phyloP scores from a whole-genome alignment of 139 green algal genomes.

The Picochlorum costavermella region DNA sequence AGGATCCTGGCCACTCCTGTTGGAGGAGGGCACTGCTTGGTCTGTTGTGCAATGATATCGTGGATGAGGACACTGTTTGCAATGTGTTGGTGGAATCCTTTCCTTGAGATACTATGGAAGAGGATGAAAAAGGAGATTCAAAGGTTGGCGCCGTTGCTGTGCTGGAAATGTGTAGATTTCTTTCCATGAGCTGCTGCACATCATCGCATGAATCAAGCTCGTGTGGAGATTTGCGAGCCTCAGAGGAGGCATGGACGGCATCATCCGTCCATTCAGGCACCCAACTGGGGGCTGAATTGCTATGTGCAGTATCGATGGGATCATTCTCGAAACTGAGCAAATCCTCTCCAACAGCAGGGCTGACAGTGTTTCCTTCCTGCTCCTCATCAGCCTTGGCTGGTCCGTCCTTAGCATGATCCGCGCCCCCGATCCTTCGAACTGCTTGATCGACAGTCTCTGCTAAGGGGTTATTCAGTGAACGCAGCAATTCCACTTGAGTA shows the following conservation, averaged over 20 bases:
- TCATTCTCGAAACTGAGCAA: not conserved
- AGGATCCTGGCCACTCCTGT: not conserved
- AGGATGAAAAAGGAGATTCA: no score
- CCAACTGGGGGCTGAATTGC: not conserved
- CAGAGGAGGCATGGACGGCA: not conserved
- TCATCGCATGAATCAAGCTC: no score
- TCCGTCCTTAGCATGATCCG: not conserved
- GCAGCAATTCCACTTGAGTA: slow-evolving; percentile 18
- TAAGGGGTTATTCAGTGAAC: slow-evolving; percentile 40
- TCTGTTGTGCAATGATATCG: no score
- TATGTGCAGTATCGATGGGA: not conserved
- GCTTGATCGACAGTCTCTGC: slow-evolving; percentile 41
- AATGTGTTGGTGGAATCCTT: no score
- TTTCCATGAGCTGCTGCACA: no score
- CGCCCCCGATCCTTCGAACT: slow-evolving; percentile 25
- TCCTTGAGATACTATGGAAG: no score
- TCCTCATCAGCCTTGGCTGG: no score
- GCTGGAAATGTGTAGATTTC: no score
- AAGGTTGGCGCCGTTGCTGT: no score
- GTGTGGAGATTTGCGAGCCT: no score
- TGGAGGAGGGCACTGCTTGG: not conserved
- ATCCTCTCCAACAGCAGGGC: not conserved
- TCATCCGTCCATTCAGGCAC: not conserved
- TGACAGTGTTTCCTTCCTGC: no score
- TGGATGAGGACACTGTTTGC: no score